Base-by-base conservation (phyloP, 176 grass and related monocot genomes). In the Urochloa ruziziensis region DNA sequence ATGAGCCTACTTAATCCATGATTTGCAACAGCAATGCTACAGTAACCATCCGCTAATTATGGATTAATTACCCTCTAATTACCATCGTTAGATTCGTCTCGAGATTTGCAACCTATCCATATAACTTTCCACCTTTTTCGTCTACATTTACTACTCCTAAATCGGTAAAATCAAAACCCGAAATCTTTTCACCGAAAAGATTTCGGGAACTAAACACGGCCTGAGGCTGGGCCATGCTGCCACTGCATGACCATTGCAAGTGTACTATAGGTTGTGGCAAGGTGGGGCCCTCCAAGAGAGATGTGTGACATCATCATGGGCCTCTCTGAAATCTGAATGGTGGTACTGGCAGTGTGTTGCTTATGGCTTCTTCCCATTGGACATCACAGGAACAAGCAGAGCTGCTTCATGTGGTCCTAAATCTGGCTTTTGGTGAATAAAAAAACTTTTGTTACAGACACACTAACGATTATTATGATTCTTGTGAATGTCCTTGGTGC, bases 271-370 rank as follows among this genome's bases (percentile, higher is more conserved):
- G 29, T 59, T 60, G 23, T 82, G 62, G 70, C 52, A 18, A 35
- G 36, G 75, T 79, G 47, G 65, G 67, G 14, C 36, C 59, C 10
- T 51, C 2, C 37, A 36, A 2, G 58, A 75, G 59, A 80, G 32
- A 52, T 34, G n/a, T 18, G 77, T 89, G 82, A 81, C 67, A 70
- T 85, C 87, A 85, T 75, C 82, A 85, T 52, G 40, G 67, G 58
- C 77, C 49, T 57, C 69, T 74, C 58, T 84, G n/a, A 76, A 76
- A 76, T 67, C 61, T 84, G 82, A 60, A 68, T 81, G 48, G 72
- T 24, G 28, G 62, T 51, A 81, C 75, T 80, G 62, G 67, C n/a
- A 89, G 48, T 67, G 67, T 73, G n/a, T 60, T 74, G 48, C 47
- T 73, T 30, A 88, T 49, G 81, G 47, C 67, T 32, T 75, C 32